A percentile compares a stretch with the other conserved stretches of the same genome.
These are phyloP conservation scores for Allium cepa DNA, from an alignment of 106 monocot species.

Conservation along the genomic window DNA sequence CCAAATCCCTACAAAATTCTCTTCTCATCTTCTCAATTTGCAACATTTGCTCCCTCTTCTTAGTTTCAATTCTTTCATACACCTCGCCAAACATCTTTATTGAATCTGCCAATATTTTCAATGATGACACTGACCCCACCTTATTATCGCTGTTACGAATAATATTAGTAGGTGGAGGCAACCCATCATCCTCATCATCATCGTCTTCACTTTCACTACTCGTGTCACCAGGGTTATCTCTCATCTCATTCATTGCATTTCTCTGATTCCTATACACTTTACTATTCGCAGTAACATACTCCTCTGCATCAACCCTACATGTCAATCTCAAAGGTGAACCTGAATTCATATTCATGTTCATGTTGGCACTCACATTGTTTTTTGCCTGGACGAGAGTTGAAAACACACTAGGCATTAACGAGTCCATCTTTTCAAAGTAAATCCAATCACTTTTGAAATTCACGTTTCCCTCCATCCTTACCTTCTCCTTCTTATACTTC, in stretches of 20 bases:
- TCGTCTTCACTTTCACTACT: slow-evolving; percentile 31
- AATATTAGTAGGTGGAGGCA: slow-evolving; percentile 24
- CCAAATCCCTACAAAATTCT: slow-evolving; percentile 71
- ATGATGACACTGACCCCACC: slow-evolving; percentile 29
- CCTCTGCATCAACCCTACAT: slow-evolving; percentile 56
- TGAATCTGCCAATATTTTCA: slow-evolving; percentile 56
- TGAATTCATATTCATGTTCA: too few relatives aligned
- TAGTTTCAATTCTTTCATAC: background rate
- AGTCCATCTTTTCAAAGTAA: slow-evolving; percentile 76
- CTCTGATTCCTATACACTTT: slow-evolving; percentile 23
- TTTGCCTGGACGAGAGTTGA: slow-evolving; percentile 4
- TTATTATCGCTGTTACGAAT: background rate
- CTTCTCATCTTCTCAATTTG: slow-evolving; percentile 86
- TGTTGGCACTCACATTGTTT: background rate
- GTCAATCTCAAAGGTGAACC: slow-evolving; percentile 22
- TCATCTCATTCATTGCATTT: slow-evolving; percentile 38
- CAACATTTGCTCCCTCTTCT: slow-evolving; percentile 18
- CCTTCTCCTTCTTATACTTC: slow-evolving; percentile 95
- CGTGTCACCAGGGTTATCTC: slow-evolving; percentile 53
- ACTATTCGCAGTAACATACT: slow-evolving; percentile 40
- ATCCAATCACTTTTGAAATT: slow-evolving; percentile 45
- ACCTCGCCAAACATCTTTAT: slow-evolving; percentile 75
- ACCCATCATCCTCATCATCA: slow-evolving; percentile 49
- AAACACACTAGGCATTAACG: slow-evolving; percentile 38
- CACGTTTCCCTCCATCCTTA: slow-evolving; percentile 16